Conservation (phyloP, 805 yeast genomes). For the Hanseniaspora meyeri region DNA sequence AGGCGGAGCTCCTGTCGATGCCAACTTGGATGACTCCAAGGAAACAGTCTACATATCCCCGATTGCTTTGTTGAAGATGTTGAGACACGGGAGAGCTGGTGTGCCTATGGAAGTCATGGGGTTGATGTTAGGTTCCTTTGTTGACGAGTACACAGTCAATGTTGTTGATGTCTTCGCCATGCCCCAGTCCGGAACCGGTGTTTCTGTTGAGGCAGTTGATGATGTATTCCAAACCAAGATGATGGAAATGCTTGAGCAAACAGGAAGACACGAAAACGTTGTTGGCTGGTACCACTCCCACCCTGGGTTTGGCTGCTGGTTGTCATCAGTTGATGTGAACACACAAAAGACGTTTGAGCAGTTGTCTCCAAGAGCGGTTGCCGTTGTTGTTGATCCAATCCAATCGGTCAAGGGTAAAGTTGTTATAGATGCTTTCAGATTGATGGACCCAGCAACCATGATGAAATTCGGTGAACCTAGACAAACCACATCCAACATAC, state of each 20-base stretch:
- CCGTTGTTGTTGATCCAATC: constrained; percentile 96
- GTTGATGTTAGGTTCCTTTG: constrained; percentile 93
- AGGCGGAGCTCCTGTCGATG: constrained; percentile 45
- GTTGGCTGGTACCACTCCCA: constrained; percentile 99
- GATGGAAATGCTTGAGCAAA: constrained; percentile 99
- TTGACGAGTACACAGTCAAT: constrained; percentile 92
- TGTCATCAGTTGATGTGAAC: constrained; percentile 91
- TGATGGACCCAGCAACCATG: constrained; percentile 72
- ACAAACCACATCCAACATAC: constrained; percentile 91
- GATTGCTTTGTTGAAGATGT: constrained; percentile 87
- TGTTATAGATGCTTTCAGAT: constrained; percentile 94
- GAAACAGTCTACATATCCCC: constrained; percentile 96
- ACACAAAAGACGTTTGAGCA: constrained; percentile 97
- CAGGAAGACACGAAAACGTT: constrained; percentile 98
- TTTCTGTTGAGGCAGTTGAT: constrained; percentile 96
- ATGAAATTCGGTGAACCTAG: constrained; percentile 98
- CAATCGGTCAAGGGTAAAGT: constrained; percentile 98
- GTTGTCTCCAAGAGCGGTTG: constrained; percentile 88
- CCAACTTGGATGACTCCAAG: constrained; percentile 82
- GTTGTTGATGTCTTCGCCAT: constrained; percentile 97
- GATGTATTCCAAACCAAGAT: constrained; percentile 96
- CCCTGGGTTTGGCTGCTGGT: constrained; percentile 99
- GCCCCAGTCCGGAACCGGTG: constrained; percentile 99
- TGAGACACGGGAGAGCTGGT: constrained; percentile 92
- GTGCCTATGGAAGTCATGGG: constrained; percentile 92